Conservation (phyloP, 106 monocot genomes). For the Acanthochlamys bracteata region DNA sequence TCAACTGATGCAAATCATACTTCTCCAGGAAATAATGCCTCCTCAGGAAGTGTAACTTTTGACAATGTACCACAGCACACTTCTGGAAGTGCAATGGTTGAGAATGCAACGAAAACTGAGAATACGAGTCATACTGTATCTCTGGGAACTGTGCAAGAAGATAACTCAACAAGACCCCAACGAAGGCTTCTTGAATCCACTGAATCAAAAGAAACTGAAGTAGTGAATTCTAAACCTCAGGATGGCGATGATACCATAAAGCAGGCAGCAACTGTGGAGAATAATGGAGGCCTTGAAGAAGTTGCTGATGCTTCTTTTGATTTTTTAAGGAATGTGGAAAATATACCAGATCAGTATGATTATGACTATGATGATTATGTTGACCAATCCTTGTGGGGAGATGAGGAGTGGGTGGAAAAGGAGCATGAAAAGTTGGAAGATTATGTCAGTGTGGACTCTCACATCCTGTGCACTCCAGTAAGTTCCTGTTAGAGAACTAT, state of each 20-base stretch:
- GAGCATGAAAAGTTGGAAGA: constrained; percentile 78
- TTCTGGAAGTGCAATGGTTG: no score
- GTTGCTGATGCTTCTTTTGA: constrained; percentile 92
- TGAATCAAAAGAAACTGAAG: constrained; percentile 15
- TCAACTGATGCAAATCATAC: constrained; percentile 15
- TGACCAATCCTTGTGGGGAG: constrained; percentile 90
- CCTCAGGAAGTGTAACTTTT: no score
- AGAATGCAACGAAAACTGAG: no score
- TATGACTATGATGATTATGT: constrained; percentile 99
- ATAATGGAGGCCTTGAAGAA: constrained; percentile 48
- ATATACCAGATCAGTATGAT: constrained; percentile 79
- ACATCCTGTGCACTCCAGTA: constrained; percentile 96
- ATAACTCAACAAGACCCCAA: constrained; percentile 44
- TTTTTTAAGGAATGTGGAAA: constrained; percentile 64
- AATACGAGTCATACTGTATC: constrained; percentile 7
- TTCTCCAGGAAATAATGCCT: constrained; percentile 3
- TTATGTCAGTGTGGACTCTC: constrained; percentile 84
- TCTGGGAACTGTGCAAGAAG: constrained; percentile 15
- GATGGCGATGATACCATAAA: constrained; percentile 9
- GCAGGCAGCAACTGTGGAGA: constrained; percentile 48
- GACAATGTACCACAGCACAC: no score
- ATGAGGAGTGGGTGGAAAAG: constrained; percentile 81
- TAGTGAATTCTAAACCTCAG: constrained; percentile 25
- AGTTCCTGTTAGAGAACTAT: constrained; percentile 14
- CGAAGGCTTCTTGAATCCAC: constrained; percentile 72